Base-by-base conservation (phyloP, 169 alveolate genomes). In the Babesia divergens region DNA sequence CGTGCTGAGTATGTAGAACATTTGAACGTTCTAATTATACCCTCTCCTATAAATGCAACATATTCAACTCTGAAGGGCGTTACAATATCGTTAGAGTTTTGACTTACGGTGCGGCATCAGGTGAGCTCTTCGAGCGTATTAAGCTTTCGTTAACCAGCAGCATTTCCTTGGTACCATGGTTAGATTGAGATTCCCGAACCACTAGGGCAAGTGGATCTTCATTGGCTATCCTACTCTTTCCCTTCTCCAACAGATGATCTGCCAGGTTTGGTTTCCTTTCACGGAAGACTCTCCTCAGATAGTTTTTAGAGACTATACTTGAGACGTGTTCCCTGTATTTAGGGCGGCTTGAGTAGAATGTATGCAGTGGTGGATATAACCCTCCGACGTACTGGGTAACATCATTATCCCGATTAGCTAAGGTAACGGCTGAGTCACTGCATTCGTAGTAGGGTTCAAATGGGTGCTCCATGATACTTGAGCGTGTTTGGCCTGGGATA, bases 351-450 rank as follows among this genome's bases (percentile, higher is more conserved):
- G 72, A 8, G 35, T 62, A 62, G 32, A 46, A 62, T 24, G 72
- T 62, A 28, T 62, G 72, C 34, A 62, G 53, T 1, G 72, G 72
- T 34, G 72, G 72, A 62, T 62, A 47, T 60, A 62, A 31, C 31
- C 72, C 59, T 7, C 72, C 72, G 24, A 62, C 59, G 22, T 62
- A 47, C 37, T 42, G 56, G 18, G 72, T 62, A 31, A 47, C 62
- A 13, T 18, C 46, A 29, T 62, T 47, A 11, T 62, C 59, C 43
- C 34, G 18, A 0, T 2, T 14, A 8, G 32, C 29, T 11, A 13
- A 16, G 8, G 52, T 28, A 16, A 4, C 6, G 4, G 29, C 3
- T n/a, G 6, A 26, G 8, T 8, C 35, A 2, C 18, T 18, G 1
- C 6, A 20, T 0, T 62, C 72, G 29, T 62, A 62, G 59, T 62